Evolutionary conservation across 768 basidiomycete species (phyloP), one percentile per base, ranked within the genome.

Genomic region (Solioccasus polychromus): DNA sequence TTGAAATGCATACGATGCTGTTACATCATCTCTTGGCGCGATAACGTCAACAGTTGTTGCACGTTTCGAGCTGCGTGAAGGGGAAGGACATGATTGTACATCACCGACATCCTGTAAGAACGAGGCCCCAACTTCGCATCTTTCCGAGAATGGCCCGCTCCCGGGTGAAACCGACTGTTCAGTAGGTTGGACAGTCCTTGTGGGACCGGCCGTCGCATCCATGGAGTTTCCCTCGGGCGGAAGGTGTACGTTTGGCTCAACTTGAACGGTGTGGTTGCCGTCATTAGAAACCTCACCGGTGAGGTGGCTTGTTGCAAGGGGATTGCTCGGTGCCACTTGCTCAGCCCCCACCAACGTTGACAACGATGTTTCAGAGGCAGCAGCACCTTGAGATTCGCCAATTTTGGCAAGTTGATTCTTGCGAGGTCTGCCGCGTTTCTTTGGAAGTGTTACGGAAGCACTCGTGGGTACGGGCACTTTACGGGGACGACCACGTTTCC

Each of bases 401-500:
- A 28, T 48, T 17, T 42, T 55, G 17, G 45, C 8, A 28, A 47
- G 14, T 2, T 35, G 45, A 23, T 54, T 31, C 50, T 66, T 71
- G 37, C 58, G 64, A 24, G 68, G 68, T 23, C 68, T 60, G 23
- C 69, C 71, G 8, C 67, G 62, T 48, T 60, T 68, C 59, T 66
- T 75, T 24, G 64, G 59, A 12, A 50, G 48, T 17, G 50, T 45
- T 12, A 29, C 29, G 4, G 52, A 22, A 34, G 32, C 7, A 37
- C 57, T 48, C 26, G 40, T 39, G 19, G 8, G 44, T 22, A 10
- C 44, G 15, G 48, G 53, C 34, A 57, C 51, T 53, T 78, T 86
- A 44, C 73, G 69, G 32, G 85, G 77, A 28, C 80, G 68, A 19
- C 80, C 82, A 54, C 75, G 76, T 61, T 85, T 87, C 40, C 22